Percentiles rank a stretch among this genome's conserved stretches.
Conservation (phyloP, 2,329 filamentous ascomycete genomes). For the Helotiales sp. region DNA sequence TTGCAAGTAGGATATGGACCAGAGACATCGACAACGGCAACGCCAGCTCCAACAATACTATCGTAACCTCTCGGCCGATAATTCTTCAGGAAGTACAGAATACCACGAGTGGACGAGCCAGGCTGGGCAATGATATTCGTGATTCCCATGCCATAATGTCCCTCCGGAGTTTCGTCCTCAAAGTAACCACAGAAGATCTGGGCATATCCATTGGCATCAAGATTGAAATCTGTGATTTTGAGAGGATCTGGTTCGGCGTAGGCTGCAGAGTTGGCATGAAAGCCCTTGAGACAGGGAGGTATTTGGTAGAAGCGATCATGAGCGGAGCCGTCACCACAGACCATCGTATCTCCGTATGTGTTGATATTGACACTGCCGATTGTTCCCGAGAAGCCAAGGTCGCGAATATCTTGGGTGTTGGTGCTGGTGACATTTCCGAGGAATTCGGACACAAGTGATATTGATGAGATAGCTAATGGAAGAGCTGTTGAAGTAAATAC, state of each 20-base stretch:
- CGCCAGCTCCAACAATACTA: constrained; percentile 18
- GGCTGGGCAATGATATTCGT: constrained; percentile 13
- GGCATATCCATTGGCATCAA: neutral
- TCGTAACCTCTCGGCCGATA: neutral
- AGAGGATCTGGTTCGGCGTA: neutral
- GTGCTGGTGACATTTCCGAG: constrained; percentile 18
- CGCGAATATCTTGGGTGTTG: constrained; percentile 18
- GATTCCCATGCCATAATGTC: constrained; percentile 11
- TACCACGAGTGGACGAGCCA: neutral
- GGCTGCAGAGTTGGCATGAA: constrained; percentile 7
- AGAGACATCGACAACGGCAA: constrained; percentile 13
- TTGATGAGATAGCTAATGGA: neutral
- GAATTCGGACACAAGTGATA: neutral
- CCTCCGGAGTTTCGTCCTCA: neutral
- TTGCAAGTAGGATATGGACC: constrained; percentile 8
- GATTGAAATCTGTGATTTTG: constrained; percentile 14
- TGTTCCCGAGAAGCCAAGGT: constrained; percentile 18
- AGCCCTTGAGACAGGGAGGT: neutral
- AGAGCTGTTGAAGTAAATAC: neutral
- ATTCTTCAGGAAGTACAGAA: constrained; percentile 21
- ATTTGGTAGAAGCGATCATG: constrained; percentile 2
- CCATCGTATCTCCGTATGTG: constrained; percentile 16
- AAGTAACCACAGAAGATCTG: constrained; percentile 15
- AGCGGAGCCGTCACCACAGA: constrained; percentile 14
- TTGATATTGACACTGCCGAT: constrained; percentile 9